These are phyloP conservation scores for Rhynchospora breviuscula DNA, from an alignment of 176 grass and related monocot genomes.

Conservation along the genomic window DNA sequence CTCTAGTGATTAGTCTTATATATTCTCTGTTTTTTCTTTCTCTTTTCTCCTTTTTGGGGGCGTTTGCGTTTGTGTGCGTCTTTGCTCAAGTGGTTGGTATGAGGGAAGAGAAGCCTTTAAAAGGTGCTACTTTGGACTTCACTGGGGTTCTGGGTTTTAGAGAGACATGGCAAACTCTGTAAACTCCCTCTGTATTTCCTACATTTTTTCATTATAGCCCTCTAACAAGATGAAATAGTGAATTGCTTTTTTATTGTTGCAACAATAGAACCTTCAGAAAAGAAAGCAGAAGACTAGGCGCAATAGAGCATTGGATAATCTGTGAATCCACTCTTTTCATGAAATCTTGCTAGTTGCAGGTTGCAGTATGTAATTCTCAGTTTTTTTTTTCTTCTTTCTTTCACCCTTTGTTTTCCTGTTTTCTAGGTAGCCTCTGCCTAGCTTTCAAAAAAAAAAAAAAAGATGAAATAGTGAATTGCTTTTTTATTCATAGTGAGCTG, in stretches of 20 bases:
- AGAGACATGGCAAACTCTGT: conserved; percentile 5
- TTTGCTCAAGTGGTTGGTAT: conserved; percentile 28
- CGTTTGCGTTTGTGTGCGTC: conserved; percentile 23
- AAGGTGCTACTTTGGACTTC: conserved; percentile 21
- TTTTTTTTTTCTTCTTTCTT: too few species aligned
- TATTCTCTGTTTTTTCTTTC: conserved; percentile 28
- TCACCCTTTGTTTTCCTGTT: too few species aligned
- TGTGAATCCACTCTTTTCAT: too few species aligned
- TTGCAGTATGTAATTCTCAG: too few species aligned
- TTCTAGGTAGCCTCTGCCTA: too few species aligned
- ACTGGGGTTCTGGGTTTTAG: conserved; percentile 36
- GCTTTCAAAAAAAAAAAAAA: too few species aligned
- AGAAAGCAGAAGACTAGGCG: too few species aligned
- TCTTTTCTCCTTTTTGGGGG: conserved; percentile 17
- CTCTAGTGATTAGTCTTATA: conserved; percentile 8
- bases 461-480: neutral
- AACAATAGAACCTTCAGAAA: too few species aligned
- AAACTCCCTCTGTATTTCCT: neutral
- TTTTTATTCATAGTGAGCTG: neutral
- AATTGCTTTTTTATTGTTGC: too few species aligned
- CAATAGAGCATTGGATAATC: too few species aligned
- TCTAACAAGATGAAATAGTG: neutral
- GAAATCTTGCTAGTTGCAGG: too few species aligned
- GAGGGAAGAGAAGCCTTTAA: conserved; percentile 4
- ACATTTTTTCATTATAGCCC: neutral